phyloP scores from a whole-genome alignment of 1,284 basidiomycete species.

The Pseudozyma hubeiensis region DNA sequence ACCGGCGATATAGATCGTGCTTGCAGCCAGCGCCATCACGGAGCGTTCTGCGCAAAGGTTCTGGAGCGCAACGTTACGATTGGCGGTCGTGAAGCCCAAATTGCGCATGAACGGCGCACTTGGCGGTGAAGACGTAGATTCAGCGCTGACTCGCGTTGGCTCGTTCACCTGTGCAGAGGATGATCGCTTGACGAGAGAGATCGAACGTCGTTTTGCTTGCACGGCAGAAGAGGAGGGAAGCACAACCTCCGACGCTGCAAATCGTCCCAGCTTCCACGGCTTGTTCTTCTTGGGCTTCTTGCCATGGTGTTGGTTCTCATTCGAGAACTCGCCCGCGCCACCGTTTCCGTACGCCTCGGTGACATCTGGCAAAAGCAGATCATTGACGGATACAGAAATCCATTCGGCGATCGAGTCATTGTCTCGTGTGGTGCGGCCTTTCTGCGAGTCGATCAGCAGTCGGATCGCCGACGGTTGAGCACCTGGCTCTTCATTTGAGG shows the following conservation, averaged over 20 bases:
- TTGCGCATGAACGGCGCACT: constrained; percentile 33
- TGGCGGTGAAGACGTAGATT: constrained; percentile 1
- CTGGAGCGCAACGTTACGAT: constrained; percentile 42
- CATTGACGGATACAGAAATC: constrained; percentile 45
- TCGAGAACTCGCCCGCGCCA: constrained; percentile 39
- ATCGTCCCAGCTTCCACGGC: constrained; percentile 40
- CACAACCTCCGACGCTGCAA: constrained; percentile 39
- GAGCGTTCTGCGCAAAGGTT: constrained; percentile 34
- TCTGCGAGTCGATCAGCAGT: constrained; percentile 36
- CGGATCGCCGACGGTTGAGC: constrained; percentile 26
- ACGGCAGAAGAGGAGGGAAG: constrained; percentile 14
- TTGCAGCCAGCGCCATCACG: constrained; percentile 32
- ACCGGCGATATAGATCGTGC: constrained; percentile 32
- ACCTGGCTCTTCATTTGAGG: constrained; percentile 8
- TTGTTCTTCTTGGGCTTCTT: constrained; percentile 31
- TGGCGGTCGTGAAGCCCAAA: constrained; percentile 44
- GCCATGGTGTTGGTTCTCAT: constrained; percentile 21
- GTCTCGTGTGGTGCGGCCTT: constrained; percentile 33
- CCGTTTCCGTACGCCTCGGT: constrained; percentile 38
- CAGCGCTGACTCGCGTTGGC: constrained; percentile 3
- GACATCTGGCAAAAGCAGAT: constrained; percentile 22
- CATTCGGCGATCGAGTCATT: constrained; percentile 47
- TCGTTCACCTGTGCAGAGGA: constrained; percentile 29
- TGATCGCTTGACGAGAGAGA: constrained; percentile 23
- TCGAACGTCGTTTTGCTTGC: constrained; percentile 20